Percentiles rank a stretch among this genome's conserved stretches.
Conservation (phyloP, 2,329 filamentous ascomycete species). For the Pyrenochaeta sp. region DNA sequence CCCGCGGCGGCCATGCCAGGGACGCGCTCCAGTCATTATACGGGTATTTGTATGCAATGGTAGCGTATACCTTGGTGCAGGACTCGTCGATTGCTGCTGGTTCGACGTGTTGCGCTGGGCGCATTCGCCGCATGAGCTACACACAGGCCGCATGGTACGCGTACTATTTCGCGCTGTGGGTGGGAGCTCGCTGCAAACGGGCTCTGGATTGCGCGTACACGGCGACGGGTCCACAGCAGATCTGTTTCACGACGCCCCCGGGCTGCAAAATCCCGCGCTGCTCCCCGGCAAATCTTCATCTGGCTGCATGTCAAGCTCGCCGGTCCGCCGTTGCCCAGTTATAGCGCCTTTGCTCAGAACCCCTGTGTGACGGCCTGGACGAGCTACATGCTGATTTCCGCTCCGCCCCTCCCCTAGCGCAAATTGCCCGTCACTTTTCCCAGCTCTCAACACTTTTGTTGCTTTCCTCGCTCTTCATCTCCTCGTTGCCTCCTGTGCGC, state of each 20-base stretch:
- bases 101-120: neutral
- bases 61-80: neutral
- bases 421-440: constrained; percentile 35
- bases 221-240: constrained; percentile 31
- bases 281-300: constrained; percentile 28
- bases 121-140: neutral
- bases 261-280: constrained; percentile 23
- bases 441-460: constrained; percentile 32
- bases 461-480: constrained; percentile 32
- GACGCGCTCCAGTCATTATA: neutral
- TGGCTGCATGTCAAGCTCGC: constrained; percentile 9
- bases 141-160: neutral
- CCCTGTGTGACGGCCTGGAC: constrained; percentile 30
- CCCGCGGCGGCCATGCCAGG: neutral
- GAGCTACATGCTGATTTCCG: constrained; percentile 32
- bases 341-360: constrained; percentile 17
- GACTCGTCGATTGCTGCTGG: neutral
- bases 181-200: constrained; percentile 3
- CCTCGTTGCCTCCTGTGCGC: constrained; percentile 32
- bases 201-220: constrained; percentile 42
- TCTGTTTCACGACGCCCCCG: constrained; percentile 41
- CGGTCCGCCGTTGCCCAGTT: constrained; percentile 25
- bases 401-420: constrained; percentile 43
- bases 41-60: neutral
- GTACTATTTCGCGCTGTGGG: neutral